Evolutionary conservation across 805 yeast species (phyloP), one percentile per base, ranked within the genome.

Genomic region (Candida berthetii): DNA sequence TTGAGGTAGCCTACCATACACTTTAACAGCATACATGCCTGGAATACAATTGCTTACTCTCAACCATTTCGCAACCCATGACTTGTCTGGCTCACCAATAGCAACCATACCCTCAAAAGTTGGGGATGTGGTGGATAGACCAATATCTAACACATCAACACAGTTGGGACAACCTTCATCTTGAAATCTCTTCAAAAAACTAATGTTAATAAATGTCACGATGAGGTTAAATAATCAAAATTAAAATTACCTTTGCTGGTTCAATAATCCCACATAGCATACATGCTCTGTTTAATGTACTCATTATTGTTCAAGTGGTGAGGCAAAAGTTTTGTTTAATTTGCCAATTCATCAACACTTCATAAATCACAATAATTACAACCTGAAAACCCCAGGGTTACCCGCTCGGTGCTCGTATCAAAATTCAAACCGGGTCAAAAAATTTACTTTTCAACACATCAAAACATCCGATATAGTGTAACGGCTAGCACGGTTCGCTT

Each of bases 31-130:
- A 53, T 93, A 89, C 52, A 91, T 61, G 0, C 98, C 99, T 1
- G 95, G 85, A 18, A 79, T 82, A 58, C 88, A 87, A 15, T 86
- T 82, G 55, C 87, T 96, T 27, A 91, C 82, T 61, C 97, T 78
- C 42, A 91, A 69, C 99, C 99, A 91, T 57, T 85, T 79, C 14
- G 96, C 96, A 32, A 88, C 96, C 99, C 99, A 91, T 2, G 96
- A 87, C 29, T 73, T 76, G 39, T 79, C 77, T 39, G 91, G 88
- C 45, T 84, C 89, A 38, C 95, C 88, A 47, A 88, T 72, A 2
- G 97, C 96, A 5, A 91, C 95, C 28, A 86, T 68, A 0, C 99
- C 99, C 68, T 91, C 99, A 59, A 89, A 91, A 0, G 96, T 80
- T 32, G 98, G 98, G 16, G 96, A 88, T 6, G 98, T 93, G 31